Conservation (phyloP, 1,284 basidiomycete genomes). For the Bjerkandera adusta region DNA sequence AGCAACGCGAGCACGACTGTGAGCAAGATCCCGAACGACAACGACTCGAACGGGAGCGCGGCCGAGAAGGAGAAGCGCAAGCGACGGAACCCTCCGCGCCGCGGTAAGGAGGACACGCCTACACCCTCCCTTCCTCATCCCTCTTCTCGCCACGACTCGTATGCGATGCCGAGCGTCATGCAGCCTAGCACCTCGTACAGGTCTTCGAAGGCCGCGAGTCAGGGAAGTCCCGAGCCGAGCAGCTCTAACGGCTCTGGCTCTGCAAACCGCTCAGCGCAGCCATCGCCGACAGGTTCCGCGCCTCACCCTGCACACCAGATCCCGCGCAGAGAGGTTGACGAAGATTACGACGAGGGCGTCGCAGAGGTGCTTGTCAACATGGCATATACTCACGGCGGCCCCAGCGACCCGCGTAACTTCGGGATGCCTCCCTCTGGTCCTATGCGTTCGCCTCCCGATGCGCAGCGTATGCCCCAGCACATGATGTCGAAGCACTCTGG, state of each 20-base stretch:
- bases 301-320: slow-evolving; percentile 54
- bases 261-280: slow-evolving; percentile 50
- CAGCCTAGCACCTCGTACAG: slow-evolving; percentile 29
- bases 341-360: slow-evolving; percentile 80
- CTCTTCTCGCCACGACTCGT: slow-evolving; percentile 26
- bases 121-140: slow-evolving; percentile 20
- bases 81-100: slow-evolving; percentile 31
- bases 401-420: slow-evolving; percentile 25
- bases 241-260: slow-evolving; percentile 63
- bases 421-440: slow-evolving; percentile 13
- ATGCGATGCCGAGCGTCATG: slow-evolving; percentile 37
- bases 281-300: slow-evolving; percentile 63
- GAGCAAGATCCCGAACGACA: slow-evolving; percentile 10
- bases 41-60: slow-evolving; percentile 24
- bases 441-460: slow-evolving; percentile 16
- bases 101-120: slow-evolving; percentile 37
- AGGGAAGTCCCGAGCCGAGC: slow-evolving; percentile 51
- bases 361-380: slow-evolving; percentile 64
- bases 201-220: slow-evolving; percentile 27
- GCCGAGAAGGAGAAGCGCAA: slow-evolving; percentile 43
- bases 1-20: slow-evolving; percentile 18
- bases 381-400: slow-evolving; percentile 34
- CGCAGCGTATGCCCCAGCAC: slow-evolving; percentile 19
- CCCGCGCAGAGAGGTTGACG: slow-evolving; percentile 68
- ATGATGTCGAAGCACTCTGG: slow-evolving; percentile 23